These are phyloP conservation scores for Aspergillus biplanus DNA, from an alignment of 495 filamentous ascomycete genomes.

Conservation along the genomic window DNA sequence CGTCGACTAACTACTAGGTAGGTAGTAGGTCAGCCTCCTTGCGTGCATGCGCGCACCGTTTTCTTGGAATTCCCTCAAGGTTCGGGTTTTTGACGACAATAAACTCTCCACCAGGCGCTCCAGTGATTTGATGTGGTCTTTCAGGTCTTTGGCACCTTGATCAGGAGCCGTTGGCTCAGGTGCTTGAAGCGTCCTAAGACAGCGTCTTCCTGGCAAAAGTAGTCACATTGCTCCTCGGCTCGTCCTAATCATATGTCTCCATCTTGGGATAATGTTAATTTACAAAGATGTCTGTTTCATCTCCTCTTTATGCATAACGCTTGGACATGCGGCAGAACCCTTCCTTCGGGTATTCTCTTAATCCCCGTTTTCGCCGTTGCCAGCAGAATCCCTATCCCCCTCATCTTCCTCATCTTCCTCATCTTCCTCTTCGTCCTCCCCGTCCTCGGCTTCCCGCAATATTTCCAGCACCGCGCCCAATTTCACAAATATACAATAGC, in stretches of 20 bases:
- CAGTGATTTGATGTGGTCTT: no score
- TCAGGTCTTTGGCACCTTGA: no score
- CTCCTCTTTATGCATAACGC: neutral
- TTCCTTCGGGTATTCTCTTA: neutral
- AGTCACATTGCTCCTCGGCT: neutral
- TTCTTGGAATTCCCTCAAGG: no score
- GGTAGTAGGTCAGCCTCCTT: no score
- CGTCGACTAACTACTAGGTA: no score
- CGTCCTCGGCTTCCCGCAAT: neutral
- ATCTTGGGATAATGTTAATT: neutral
- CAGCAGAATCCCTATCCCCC: neutral
- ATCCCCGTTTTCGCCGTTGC: neutral
- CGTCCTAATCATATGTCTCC: neutral
- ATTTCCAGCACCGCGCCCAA: constrained; percentile 13
- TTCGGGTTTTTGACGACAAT: no score
- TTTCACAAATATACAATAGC: constrained; percentile 13
- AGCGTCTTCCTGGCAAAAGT: no score
- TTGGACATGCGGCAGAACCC: neutral
- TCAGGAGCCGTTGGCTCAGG: no score
- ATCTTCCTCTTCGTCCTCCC: neutral
- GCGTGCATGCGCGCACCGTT: no score
- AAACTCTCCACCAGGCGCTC: no score
- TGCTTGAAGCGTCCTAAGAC: no score
- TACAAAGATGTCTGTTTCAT: neutral
- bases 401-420: neutral